phyloP scores from a whole-genome alignment of 495 filamentous ascomycete species.

The Aspergillus conjunctus region DNA sequence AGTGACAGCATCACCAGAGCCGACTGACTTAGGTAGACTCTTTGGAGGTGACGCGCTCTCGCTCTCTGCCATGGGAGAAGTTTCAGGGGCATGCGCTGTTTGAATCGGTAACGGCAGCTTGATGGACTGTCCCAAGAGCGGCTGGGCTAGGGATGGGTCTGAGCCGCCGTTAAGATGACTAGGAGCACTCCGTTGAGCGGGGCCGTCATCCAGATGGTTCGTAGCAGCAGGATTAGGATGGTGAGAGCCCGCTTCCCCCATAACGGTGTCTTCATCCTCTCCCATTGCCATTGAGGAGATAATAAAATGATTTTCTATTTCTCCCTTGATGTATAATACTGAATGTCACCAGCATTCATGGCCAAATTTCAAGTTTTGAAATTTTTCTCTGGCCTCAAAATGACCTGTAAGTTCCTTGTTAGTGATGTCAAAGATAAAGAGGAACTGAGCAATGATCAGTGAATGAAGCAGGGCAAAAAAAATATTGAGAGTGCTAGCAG shows the following conservation, averaged over 20 bases:
- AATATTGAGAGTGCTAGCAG: neutral
- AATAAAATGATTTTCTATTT: slow-evolving; percentile 6
- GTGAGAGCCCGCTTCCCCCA: slow-evolving; percentile 38
- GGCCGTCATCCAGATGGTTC: slow-evolving; percentile 16
- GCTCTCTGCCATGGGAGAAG: slow-evolving; percentile 2
- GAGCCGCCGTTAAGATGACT: slow-evolving; percentile 21
- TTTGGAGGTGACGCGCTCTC: slow-evolving; percentile 25
- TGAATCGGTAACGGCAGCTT: slow-evolving; percentile 22
- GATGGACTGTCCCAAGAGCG: slow-evolving; percentile 28
- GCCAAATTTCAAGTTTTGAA: slow-evolving; percentile 14
- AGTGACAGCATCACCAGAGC: slow-evolving; percentile 28
- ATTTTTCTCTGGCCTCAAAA: neutral
- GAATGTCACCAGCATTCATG: slow-evolving; percentile 29
- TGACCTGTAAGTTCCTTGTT: neutral
- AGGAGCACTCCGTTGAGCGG: slow-evolving; percentile 20
- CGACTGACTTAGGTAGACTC: slow-evolving; percentile 27
- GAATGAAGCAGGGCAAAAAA: neutral
- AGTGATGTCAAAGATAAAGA: neutral
- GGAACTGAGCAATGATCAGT: neutral
- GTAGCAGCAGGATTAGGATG: slow-evolving; percentile 24
- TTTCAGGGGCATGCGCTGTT: slow-evolving; percentile 3
- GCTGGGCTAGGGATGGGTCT: slow-evolving; percentile 36
- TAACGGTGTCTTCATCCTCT: slow-evolving; percentile 45
- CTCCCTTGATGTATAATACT: slow-evolving; percentile 11
- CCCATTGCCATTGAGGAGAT: slow-evolving; percentile 31